Evolutionary conservation across 2,329 filamentous ascomycete genomes (phyloP), one percentile per base, ranked within the genome.

Genomic region (Amauroascus verrucosus): DNA sequence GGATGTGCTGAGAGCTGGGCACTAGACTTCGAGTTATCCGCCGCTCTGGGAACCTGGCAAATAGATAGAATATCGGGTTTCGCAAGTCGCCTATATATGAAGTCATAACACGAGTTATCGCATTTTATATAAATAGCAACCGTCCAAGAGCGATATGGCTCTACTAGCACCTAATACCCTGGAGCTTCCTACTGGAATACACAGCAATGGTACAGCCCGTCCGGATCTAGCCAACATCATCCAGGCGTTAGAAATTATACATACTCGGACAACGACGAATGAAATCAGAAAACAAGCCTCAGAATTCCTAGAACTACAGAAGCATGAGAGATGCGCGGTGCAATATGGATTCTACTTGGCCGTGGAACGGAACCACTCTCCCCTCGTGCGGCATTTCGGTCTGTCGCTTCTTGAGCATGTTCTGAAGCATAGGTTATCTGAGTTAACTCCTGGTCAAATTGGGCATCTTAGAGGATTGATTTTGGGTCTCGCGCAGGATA

Each of bases 321-420:
- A 96, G 72, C 77, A 81, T 45, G 80, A 85, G 62, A 76, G 81
- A 54, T 83, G 90, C 63, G 90, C 91, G 4, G 88, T 89, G 1
- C 82, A 85, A 47, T 84, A 93, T 72, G 93, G 93, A 60, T 95
- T 88, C 70, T 79, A 79, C 22, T 80, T 98, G 56, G 90, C 90
- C 43, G 81, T 81, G 60, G 84, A 93, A 68, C 79, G 77, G 63
- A 75, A 78, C 35, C 88, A 94, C 65, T 79, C 86, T 51, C 81
- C 88, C 38, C 80, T 93, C 52, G 86, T 97, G 54, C 85, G 93
- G 62, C 90, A 97, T 72, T 98, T 94, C 68, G 93, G 90, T 54
- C 79, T 98, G 30, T 94, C 90, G 26, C 78, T 98, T 54, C 80
- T 98, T 60, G 91, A 96, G 64, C 85, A 94, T 70, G 84, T 88